These are phyloP conservation scores for Setomelanomma holmii DNA, from an alignment of 2,329 filamentous ascomycete species.

Conservation along the genomic window DNA sequence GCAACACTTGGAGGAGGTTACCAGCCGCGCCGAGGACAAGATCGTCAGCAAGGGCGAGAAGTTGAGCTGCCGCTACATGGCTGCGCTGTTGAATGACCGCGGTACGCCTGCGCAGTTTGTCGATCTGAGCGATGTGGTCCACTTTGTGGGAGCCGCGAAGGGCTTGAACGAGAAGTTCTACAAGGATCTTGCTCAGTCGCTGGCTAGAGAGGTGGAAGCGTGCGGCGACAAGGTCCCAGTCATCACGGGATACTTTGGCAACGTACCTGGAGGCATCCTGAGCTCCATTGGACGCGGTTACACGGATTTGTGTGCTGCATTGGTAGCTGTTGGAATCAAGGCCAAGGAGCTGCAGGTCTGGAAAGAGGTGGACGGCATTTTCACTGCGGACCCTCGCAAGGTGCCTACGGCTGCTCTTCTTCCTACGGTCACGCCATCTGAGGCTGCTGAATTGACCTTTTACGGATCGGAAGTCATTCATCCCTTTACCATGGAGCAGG, in stretches of 20 bases:
- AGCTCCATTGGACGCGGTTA: slow-evolving; percentile 94
- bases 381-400: slow-evolving; percentile 82
- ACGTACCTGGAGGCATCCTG: slow-evolving; percentile 87
- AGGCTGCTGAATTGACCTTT: slow-evolving; percentile 88
- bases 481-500: slow-evolving; percentile 96
- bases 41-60: slow-evolving; percentile 97
- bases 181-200: slow-evolving; percentile 48
- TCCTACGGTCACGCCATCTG: slow-evolving; percentile 83
- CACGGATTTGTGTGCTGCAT: slow-evolving; percentile 92
- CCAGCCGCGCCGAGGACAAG: slow-evolving; percentile 64
- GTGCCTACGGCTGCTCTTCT: slow-evolving; percentile 89
- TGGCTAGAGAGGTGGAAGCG: slow-evolving; percentile 52
- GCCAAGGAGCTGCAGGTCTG: slow-evolving; percentile 93
- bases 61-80: slow-evolving; percentile 90
- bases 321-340: slow-evolving; percentile 86
- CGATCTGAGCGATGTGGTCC: slow-evolving; percentile 83
- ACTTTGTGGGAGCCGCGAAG: slow-evolving; percentile 59
- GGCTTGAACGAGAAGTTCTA: slow-evolving; percentile 57
- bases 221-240: slow-evolving; percentile 56
- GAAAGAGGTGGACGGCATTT: slow-evolving; percentile 98
- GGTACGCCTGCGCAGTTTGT: slow-evolving; percentile 88
- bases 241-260: slow-evolving; percentile 90
- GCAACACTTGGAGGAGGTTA: slow-evolving; percentile 62
- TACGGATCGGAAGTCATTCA: slow-evolving; percentile 87
- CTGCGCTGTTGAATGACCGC: slow-evolving; percentile 79